phyloP scores from a whole-genome alignment of 805 yeast genomes.

The Candida insectorum region DNA sequence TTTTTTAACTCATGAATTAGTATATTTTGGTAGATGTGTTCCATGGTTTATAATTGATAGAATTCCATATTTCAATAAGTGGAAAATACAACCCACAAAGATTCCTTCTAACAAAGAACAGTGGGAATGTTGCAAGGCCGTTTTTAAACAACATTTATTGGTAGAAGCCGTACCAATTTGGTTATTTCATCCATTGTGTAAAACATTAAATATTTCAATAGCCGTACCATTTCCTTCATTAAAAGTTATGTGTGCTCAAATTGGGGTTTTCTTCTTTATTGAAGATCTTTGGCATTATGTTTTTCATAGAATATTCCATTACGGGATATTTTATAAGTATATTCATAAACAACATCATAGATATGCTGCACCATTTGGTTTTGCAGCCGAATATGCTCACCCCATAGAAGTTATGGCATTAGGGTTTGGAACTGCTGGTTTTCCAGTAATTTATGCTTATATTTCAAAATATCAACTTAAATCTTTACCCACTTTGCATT shows the following conservation, averaged over 20 bases:
- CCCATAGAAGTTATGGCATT: constrained; percentile 88
- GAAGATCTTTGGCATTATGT: constrained; percentile 98
- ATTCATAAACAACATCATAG: constrained; percentile 98
- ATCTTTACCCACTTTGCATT: constrained; percentile 51
- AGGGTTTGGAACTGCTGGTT: constrained; percentile 95
- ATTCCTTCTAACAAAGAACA: constrained; percentile 80
- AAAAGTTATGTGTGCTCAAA: constrained; percentile 58
- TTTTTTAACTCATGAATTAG: constrained; percentile 77
- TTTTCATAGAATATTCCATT: constrained; percentile 88
- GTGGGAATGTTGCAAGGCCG: constrained; percentile 87
- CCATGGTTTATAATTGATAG: constrained; percentile 91
- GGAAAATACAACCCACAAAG: constrained; percentile 86
- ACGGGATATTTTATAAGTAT: constrained; percentile 83
- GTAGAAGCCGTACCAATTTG: constrained; percentile 96
- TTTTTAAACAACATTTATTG: constrained; percentile 79
- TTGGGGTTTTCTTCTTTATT: constrained; percentile 71
- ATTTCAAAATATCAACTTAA: constrained; percentile 45
- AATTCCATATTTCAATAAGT: constrained; percentile 79
- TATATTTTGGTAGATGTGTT: constrained; percentile 87
- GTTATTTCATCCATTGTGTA: constrained; percentile 94
- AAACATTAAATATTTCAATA: constrained; percentile 70
- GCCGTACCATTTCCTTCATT: constrained; percentile 81
- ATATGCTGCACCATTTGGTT: constrained; percentile 96
- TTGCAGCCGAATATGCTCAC: constrained; percentile 97
- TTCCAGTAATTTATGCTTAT: constrained; percentile 82